Base-by-base conservation (phyloP, 257 asterid genomes). In the Avicennia marina region DNA sequence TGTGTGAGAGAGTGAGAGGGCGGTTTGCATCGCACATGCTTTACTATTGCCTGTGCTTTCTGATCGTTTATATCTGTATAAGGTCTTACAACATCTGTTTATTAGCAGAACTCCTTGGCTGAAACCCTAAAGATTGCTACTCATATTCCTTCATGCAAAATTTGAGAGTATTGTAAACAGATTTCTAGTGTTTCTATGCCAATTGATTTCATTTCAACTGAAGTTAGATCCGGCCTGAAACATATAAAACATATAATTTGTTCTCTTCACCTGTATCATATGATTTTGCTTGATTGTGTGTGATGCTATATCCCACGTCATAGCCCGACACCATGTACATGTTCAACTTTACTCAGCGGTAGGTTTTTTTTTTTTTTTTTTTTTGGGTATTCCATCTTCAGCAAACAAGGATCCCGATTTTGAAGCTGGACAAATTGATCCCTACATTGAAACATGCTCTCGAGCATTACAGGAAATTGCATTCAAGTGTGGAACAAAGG, bases 391-490 rank as follows among this genome's bases (percentile, higher is more conserved):
- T 57, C 34, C 81, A 68, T 71, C 90, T 63, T 70, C 78, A 50
- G 74, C 62, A 52, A 76, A 59, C 67, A 85, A 82, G 70, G 90
- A 76, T 65, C 71, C 70, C 53, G 95, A 83, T 62, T 70, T 81
- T 64, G 94, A 88, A 81, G 78, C 89, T 70, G 98, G 95, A 38
- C 89, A 82, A 68, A 67, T 75, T 46, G 97, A 82, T 64, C 82
- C 85, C 54, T 77, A 58, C 63, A 54, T 78, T 18, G 96, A 89
- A 60, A 72, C 95, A 10, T 74, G 75, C 47, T 70, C 68, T 58
- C 94, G 72, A 63, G 96, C 76, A 39, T 77, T 93, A 38, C 91
- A 78, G 53, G 94, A 93, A 52, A 93, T 93, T 60, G 99, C 97
- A 51, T 62, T 69, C 7, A 84, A 78, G 77, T 93, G 97, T 74